Evolutionary conservation across 129 eudicot species (phyloP).

Genomic region (Saposhnikovia divaricata): DNA sequence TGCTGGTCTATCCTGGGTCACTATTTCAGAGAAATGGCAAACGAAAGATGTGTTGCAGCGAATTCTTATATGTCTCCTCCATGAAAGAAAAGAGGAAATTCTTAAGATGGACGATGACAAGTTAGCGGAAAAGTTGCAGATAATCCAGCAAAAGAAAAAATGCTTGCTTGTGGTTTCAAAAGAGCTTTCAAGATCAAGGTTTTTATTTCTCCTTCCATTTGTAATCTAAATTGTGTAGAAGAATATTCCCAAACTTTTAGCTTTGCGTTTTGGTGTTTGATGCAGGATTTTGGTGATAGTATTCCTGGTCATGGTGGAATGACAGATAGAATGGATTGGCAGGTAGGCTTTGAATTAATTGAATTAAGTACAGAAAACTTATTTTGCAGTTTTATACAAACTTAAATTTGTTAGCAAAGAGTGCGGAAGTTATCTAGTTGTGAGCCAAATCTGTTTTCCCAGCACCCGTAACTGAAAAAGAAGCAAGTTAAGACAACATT

Average conservation of each 20-base stretch:
- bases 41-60: too few species aligned
- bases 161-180: slow-evolving; percentile 86
- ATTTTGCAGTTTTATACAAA: background rate
- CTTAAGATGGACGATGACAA: too few species aligned
- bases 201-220: slow-evolving; percentile 4
- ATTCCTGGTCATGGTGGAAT: slow-evolving; percentile 99
- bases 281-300: slow-evolving; percentile 97
- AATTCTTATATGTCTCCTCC: too few species aligned
- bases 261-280: background rate
- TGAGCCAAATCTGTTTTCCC: background rate
- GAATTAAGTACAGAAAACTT: background rate
- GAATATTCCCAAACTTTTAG: slow-evolving; percentile 7
- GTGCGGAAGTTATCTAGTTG: background rate
- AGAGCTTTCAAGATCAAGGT: slow-evolving; percentile 96
- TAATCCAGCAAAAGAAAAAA: too few species aligned
- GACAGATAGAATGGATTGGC: slow-evolving; percentile 99
- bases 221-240: background rate
- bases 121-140: too few species aligned
- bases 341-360: slow-evolving; percentile 51
- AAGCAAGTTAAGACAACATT: background rate
- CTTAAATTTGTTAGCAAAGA: background rate
- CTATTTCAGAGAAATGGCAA: too few species aligned
- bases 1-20: too few species aligned
- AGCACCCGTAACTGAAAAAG: background rate
- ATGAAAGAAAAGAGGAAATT: too few species aligned